Base-by-base conservation (phyloP, 2,329 filamentous ascomycete species). In the Nakataea oryzae region DNA sequence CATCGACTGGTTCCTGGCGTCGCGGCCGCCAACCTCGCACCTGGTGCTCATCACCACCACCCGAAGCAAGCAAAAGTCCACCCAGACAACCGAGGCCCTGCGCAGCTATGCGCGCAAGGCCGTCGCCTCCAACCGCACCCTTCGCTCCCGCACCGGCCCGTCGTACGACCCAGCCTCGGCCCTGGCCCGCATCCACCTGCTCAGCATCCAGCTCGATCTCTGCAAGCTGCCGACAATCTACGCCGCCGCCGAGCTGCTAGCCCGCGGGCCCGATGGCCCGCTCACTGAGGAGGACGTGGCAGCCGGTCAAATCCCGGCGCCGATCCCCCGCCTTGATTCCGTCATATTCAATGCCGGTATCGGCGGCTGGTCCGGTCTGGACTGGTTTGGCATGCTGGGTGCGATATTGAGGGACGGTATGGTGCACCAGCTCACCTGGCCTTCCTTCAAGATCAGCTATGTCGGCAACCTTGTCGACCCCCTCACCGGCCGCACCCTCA, bases 341-440 rank as follows among this genome's bases (percentile, higher is more conserved):
- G 79, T 95, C 27, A 80, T 97, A 50, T 87, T 90, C 72, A 97
- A 97, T 74, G 93, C 93, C 21, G 95, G 93, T 0, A 88, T 93
- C 54, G 91, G 92, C 27, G 92, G 91, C 2, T 96, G 91, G 89
- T 83, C 79, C 0, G 90, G 90, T n/a, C 72, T 96, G 63, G 77
- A 91, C 72, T 97, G 86, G 85, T 74, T 78, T 1, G 68, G 70
- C 61, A 85, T 90, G 1, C 73, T 86, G 32, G 76, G 73, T 68
- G 74, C 76, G 62, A 69, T 86, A 54, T 69, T 89, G 57, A 86
- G 81, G 5, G 68, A 71, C 13, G 86, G 92, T 62, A 76, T 89
- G 63, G 72, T 88, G 13, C 81, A 90, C 66, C 79, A 86, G 1
- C 81, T 86, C 30, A 93, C 91, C 8, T 96, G 86, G 81, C 93